Conservation (phyloP, 331 rosid genomes). For the Prunus yedoensis region DNA sequence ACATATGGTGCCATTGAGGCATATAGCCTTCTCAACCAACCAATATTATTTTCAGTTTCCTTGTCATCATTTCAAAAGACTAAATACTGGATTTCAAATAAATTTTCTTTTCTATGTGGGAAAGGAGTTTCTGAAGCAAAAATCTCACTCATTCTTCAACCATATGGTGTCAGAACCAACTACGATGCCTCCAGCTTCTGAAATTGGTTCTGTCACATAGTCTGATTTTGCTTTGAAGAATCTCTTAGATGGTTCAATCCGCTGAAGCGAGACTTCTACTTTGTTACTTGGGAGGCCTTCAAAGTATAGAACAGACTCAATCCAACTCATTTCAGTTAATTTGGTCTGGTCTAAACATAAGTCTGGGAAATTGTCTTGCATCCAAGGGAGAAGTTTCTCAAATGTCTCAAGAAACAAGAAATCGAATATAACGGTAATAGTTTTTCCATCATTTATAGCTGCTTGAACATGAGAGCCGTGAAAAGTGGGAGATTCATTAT, state of each 20-base stretch:
- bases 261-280: slow-evolving; percentile 17
- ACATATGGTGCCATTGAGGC: not conserved
- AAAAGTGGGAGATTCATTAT: too few relatives aligned
- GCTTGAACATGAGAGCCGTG: too few relatives aligned
- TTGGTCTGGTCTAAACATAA: slow-evolving; percentile 13
- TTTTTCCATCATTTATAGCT: not conserved
- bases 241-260: not conserved
- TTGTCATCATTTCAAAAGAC: too few relatives aligned
- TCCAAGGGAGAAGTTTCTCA: slow-evolving; percentile 14
- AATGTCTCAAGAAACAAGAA: slow-evolving; percentile 22
- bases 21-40: too few relatives aligned
- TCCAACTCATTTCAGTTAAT: slow-evolving; percentile 34
- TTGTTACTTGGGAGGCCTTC: slow-evolving; percentile 9
- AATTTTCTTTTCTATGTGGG: slow-evolving; percentile 24
- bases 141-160: slow-evolving; percentile 32
- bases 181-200: not conserved
- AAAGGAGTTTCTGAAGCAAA: slow-evolving; percentile 15
- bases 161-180: slow-evolving; percentile 28
- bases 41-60: too few relatives aligned
- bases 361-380: slow-evolving; percentile 28
- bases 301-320: slow-evolving; percentile 19
- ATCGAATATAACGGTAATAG: slow-evolving; percentile 7
- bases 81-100: slow-evolving; percentile 18
- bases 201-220: slow-evolving; percentile 23
- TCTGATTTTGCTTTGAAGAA: slow-evolving; percentile 34